phyloP scores from a whole-genome alignment of 2,329 filamentous ascomycete species.

The Calonectria leucothoes region DNA sequence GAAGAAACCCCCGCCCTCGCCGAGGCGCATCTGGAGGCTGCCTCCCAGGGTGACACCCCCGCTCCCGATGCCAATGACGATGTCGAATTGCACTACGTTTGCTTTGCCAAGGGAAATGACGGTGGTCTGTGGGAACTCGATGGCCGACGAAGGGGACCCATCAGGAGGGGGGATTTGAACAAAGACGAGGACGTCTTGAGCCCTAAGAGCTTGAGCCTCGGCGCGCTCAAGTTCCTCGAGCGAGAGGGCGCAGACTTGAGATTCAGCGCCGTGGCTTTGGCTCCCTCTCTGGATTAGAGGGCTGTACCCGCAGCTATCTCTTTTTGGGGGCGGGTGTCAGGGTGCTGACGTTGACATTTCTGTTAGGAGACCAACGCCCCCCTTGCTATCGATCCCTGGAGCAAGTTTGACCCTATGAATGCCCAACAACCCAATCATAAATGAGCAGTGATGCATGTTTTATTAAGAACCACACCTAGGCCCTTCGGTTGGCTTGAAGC shows the following conservation, averaged over 20 bases:
- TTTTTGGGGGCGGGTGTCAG: neutral
- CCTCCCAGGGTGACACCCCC: constrained; percentile 79
- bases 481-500: neutral
- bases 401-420: neutral
- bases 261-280: constrained; percentile 69
- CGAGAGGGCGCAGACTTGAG: constrained; percentile 66
- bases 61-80: constrained; percentile 83
- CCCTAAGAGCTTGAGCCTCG: constrained; percentile 78
- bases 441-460: neutral
- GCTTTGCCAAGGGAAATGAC: constrained; percentile 83
- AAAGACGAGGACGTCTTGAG: constrained; percentile 79
- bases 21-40: constrained; percentile 81
- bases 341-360: neutral
- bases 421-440: neutral
- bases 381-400: neutral
- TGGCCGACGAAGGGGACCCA: constrained; percentile 68
- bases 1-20: constrained; percentile 83
- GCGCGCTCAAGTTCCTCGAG: constrained; percentile 69
- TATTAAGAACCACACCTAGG: neutral
- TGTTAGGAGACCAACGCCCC: neutral
- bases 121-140: constrained; percentile 73
- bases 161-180: constrained; percentile 65
- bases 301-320: neutral
- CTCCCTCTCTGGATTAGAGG: constrained; percentile 60
- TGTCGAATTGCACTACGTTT: constrained; percentile 96